A percentile compares a stretch with the other conserved stretches of the same genome.
These are phyloP conservation scores for Tulasnella sp. DNA, from an alignment of 768 basidiomycete species.

Conservation along the genomic window DNA sequence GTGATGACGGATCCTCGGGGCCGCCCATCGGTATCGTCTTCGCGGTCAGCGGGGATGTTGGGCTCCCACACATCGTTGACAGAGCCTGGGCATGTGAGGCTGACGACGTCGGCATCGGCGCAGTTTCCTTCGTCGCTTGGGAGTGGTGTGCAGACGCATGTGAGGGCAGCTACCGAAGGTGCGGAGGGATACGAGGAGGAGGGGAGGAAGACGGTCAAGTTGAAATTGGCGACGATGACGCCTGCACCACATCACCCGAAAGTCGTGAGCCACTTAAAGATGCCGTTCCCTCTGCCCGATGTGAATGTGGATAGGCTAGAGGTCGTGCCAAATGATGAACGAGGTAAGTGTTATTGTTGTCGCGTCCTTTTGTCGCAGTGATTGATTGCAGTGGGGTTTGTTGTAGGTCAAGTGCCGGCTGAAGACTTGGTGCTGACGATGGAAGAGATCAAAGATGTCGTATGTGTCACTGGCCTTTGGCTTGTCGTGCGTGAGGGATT, in stretches of 20 bases:
- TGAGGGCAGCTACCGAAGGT: neutral
- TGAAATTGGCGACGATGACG: conserved; percentile 73
- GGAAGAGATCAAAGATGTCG: conserved; percentile 88
- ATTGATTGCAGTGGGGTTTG: neutral
- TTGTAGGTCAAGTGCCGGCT: neutral
- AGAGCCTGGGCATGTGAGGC: neutral
- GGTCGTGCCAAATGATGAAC: conserved; percentile 1
- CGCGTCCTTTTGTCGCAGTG: neutral
- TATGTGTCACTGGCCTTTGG: conserved; percentile 82
- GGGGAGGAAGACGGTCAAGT: conserved; percentile 11
- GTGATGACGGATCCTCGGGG: neutral
- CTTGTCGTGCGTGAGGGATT: conserved; percentile 86
- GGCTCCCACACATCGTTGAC: neutral
- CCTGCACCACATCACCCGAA: conserved; percentile 96
- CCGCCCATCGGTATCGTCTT: neutral
- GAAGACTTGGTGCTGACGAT: conserved; percentile 55
- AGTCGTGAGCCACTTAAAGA: conserved; percentile 80
- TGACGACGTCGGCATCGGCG: neutral
- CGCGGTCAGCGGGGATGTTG: neutral
- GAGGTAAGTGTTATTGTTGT: neutral
- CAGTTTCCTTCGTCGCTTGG: neutral
- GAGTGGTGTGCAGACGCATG: neutral
- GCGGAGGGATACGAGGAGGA: neutral
- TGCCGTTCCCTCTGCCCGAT: conserved; percentile 80
- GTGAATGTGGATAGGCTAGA: conserved; percentile 33